Base-by-base conservation (phyloP, 176 grass and related monocot genomes). In the Canna indica region DNA sequence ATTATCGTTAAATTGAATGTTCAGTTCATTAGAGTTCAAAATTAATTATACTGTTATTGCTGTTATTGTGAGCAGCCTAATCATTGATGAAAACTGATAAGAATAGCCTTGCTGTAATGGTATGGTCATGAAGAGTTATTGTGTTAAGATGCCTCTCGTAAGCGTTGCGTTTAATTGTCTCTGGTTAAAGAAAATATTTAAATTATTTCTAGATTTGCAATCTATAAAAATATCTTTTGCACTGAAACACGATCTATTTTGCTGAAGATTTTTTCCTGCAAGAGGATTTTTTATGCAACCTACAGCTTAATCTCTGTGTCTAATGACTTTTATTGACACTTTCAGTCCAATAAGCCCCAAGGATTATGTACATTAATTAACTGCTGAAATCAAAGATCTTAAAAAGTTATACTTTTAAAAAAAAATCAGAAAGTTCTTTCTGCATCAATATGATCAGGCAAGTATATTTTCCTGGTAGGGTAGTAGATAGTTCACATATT, bases 1-100 rank as follows among this genome's bases (percentile, higher is more conserved):
- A 2, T 46, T 61, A 34, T 83, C 38, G 36, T 32, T 56, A 22
- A 67, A 47, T 47, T 63, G 63, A 48, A 25, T 68, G 70, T 69
- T 61, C 38, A 33, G 16, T 61, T 50, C 28, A 47, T 18, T 5
- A 25, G 45, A 6, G 12, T 25, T 14, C 28, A 68, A 42, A 26
- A 42, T 26, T 70, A 18, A 47, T 70, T 36, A 12, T 66, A 60
- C 4, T 8, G 7, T 32, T 4, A 1, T 60, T 4, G 13, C 13
- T 13, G 27, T 60, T 30, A 30, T 1, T 30, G 3, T 60, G 58
- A 60, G 10, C 58, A 60, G 15, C 24, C 27, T 34, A 70, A 30
- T 18, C 0, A 22, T 52, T 1, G 34, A 7, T 28, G 31, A 20
- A 68, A 34, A 20, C n/a, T n/a, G n/a, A n/a, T n/a, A n/a, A n/a